Base-by-base conservation (phyloP, 495 filamentous ascomycete species). In the Achaetomiella virescens region DNA sequence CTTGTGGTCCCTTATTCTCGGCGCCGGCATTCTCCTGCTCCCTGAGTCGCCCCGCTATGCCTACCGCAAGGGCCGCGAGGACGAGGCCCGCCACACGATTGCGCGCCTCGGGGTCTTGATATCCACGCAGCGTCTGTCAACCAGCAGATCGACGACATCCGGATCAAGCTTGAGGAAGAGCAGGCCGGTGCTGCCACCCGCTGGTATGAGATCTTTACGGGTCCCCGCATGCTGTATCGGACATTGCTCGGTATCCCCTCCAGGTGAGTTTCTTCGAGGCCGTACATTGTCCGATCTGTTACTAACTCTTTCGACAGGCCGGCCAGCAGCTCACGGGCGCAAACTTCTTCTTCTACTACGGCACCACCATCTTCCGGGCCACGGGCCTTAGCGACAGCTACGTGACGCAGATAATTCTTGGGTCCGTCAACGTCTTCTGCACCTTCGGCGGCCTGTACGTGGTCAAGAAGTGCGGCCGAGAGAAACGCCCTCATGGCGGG, bases 341-440 rank as follows among this genome's bases (percentile, higher is more conserved):
- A 55, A 90, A 90, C 70, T 91, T 87, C 74, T 85, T 89, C 71
- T 90, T 91, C 75, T 90, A 90, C 72, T 91, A 88, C 67, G 86
- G 87, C 44, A 87, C 86, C 59, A 81, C 74, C 48, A 84, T 87
- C 71, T 91, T 91, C 73, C 60, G 72, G 22, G 80, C 84, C 33
- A 82, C 85, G 2, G 87, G 85, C 65, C 72, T 91, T 36, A 73
- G 68, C 54, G 82, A 90, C 71, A 79, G 77, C 59, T 89, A 83
- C 71, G 72, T 87, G 24, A 89, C 86, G 22, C 81, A 84, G 57
- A 87, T 91, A 60, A 89, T 90, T 52, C 76, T 89, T 2, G 84
- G 83, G 52, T 79, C 76, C 18, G 85, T 91, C 69, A 91, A 91
- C 71, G 84, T 90, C 35, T 76, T 66, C 49, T 84, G 83, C 65